phyloP scores from a whole-genome alignment of 345 rosid genomes.

The Hibiscus tridactylites region DNA sequence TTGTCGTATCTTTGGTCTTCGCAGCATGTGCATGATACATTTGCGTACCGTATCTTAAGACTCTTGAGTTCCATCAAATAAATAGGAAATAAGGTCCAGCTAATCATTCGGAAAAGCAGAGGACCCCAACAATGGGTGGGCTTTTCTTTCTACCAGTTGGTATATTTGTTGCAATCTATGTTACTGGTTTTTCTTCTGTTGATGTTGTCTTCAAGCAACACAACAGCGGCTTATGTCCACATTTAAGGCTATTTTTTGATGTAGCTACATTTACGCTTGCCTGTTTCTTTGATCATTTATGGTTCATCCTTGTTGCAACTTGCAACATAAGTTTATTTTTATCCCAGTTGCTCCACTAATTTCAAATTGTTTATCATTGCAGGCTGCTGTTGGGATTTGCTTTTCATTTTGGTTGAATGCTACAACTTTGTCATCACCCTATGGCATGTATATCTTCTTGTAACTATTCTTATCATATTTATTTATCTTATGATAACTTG shows the following conservation, averaged over 20 bases:
- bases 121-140: slow-evolving; percentile 87
- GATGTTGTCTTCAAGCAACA: slow-evolving; percentile 47
- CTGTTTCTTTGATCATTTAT: not conserved
- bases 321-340: not conserved
- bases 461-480: slow-evolving; percentile 53
- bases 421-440: slow-evolving; percentile 58
- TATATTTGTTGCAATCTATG: slow-evolving; percentile 48
- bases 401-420: slow-evolving; percentile 78
- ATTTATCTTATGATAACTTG: slow-evolving; percentile 68
- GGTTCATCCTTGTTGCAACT: not conserved
- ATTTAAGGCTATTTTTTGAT: slow-evolving; percentile 53
- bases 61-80: slow-evolving; percentile 42
- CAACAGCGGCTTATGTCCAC: slow-evolving; percentile 39
- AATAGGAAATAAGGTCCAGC: slow-evolving; percentile 35
- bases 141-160: slow-evolving; percentile 72
- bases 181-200: slow-evolving; percentile 46
- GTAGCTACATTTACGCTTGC: slow-evolving; percentile 18
- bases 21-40: slow-evolving; percentile 59
- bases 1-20: slow-evolving; percentile 31
- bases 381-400: slow-evolving; percentile 55
- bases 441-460: slow-evolving; percentile 97
- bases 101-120: slow-evolving; percentile 35
- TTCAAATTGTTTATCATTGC: slow-evolving; percentile 9
- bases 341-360: too few relatives aligned
- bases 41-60: slow-evolving; percentile 53